Evolutionary conservation across 2,329 filamentous ascomycete species (phyloP), one percentile per base, ranked within the genome.

Genomic region (Didymella pinodella): DNA sequence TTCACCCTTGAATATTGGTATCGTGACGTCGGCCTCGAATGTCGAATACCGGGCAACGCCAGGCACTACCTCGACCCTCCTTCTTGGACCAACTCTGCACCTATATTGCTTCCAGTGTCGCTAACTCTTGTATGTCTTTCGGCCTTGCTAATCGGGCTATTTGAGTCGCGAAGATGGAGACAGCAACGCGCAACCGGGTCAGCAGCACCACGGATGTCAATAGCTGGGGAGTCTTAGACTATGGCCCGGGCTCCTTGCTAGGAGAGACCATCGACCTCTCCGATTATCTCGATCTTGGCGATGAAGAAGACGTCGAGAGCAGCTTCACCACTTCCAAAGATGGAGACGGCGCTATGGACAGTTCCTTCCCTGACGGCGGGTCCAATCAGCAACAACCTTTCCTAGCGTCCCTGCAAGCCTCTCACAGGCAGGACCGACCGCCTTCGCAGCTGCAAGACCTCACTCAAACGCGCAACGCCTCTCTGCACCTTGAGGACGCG

Each of bases 381-480:
- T 46, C 56, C 56, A 59, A 59, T 59, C 56, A 58, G 45, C 50
- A 47, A 41, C 50, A 45, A 31, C 32, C n/a, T 26, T 16, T 14
- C 41, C 51, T 61, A 61, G 57, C 57, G 64, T 53, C 34, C 57
- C 36, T 40, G 36, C 50, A 59, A 65, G 62, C 51, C 57, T 65
- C 64, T 67, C 46, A 50, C 54, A 48, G 40, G 47, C 47, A 57
- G 54, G 53, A 26, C 44, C 51, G 49, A 46, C 52, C 36, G 26
- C 36, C 28, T 43, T 16, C 31, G 36, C 55, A 43, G 54, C 48
- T 20, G 41, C 22, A 22, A 20, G 48, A 53, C 38, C 32, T 54
- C 54, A 47, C 54, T 34, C 45, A 50, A 51, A 44, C 16, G 56
- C 26, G 48, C 53, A 57, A 45, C 48, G 16, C 40, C 47, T 36